Evolutionary conservation across 2,329 filamentous ascomycete genomes (phyloP).

Genomic region (Sporothrix brunneoviolacea): DNA sequence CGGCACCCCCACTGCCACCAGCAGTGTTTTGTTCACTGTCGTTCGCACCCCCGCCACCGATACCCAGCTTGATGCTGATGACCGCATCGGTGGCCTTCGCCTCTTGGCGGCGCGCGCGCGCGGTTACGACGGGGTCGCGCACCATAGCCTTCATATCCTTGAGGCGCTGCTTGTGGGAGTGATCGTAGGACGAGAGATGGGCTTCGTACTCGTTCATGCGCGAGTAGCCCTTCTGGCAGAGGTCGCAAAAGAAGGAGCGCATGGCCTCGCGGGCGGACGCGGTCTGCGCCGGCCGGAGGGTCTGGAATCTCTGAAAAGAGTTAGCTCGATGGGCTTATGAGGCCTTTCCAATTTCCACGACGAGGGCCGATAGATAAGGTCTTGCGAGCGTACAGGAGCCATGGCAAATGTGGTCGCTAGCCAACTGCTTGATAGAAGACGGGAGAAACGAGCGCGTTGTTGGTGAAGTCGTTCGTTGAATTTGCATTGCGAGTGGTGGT

Average conservation of each 20-base stretch:
- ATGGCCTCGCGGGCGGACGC: constrained; percentile 66
- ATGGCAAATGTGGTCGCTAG: too few species aligned
- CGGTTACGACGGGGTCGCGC: constrained; percentile 59
- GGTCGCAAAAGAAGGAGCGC: constrained; percentile 74
- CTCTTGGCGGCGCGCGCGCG: constrained; percentile 61
- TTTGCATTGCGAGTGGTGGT: too few species aligned
- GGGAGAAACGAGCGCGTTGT: too few species aligned
- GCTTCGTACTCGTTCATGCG: constrained; percentile 96
- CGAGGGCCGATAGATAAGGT: too few species aligned
- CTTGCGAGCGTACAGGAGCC: constrained; percentile 7
- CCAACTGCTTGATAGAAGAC: too few species aligned
- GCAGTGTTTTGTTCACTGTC: constrained; percentile 20
- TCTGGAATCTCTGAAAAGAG: constrained; percentile 44
- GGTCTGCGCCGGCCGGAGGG: constrained; percentile 52
- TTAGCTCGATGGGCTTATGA: too few species aligned
- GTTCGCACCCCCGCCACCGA: constrained; percentile 20
- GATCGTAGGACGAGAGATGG: constrained; percentile 89
- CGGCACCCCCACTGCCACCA: not conserved
- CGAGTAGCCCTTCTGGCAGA: constrained; percentile 90
- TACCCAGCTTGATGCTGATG: constrained; percentile 58
- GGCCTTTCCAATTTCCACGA: too few species aligned
- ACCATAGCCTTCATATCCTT: constrained; percentile 84
- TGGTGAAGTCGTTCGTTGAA: too few species aligned
- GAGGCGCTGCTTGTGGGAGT: constrained; percentile 85
- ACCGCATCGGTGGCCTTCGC: constrained; percentile 59